Base-by-base conservation (phyloP, 148 eudicot species). In the Cornus florida region DNA sequence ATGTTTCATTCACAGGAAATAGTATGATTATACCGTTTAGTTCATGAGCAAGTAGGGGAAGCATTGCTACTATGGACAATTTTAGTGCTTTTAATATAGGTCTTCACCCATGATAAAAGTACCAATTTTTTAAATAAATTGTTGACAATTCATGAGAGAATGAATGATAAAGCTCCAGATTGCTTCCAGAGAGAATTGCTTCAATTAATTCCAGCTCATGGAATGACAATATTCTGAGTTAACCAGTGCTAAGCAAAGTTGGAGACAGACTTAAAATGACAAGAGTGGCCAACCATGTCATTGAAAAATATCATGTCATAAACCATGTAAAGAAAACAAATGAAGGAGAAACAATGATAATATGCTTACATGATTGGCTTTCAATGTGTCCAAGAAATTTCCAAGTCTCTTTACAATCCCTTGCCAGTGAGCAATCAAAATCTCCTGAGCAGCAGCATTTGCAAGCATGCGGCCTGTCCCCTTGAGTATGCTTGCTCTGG, bases 401-500 rank as follows among this genome's bases (percentile, higher is more conserved):
- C 72, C 89, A 35, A 94, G 82, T 83, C 90, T 90, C 86, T 87
- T 93, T 7, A 92, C 95, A 79, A 94, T 91, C 82, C 92, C 95
- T 85, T 86, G 94, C 98, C 98, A 94, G 79, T 92, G 98, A 70
- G 89, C 95, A 82, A 89, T 88, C 82, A 91, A 84, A 75, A 86
- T 77, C 83, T 94, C 90, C 70, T 90, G 88, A 74, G 89, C 92
- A 77, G 90, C 90, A 79, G 93, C 92, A 83, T 87, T 87, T 76
- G 90, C 91, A 72, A 72, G 78, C 67, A 89, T 79, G 23, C 90
- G 88, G 10, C 86, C 90, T 33, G 88, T 75, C 70, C 88, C 90
- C 73, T 85, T 85, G n/a, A 91, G 43, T 70, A 94, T 85, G 83
- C 85, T 94, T 62, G 88, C 93, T 88, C 88, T 88, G 65, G 93